Conservation (phyloP, 352 stramenopile genomes). For the Phytophthora colocasiae region DNA sequence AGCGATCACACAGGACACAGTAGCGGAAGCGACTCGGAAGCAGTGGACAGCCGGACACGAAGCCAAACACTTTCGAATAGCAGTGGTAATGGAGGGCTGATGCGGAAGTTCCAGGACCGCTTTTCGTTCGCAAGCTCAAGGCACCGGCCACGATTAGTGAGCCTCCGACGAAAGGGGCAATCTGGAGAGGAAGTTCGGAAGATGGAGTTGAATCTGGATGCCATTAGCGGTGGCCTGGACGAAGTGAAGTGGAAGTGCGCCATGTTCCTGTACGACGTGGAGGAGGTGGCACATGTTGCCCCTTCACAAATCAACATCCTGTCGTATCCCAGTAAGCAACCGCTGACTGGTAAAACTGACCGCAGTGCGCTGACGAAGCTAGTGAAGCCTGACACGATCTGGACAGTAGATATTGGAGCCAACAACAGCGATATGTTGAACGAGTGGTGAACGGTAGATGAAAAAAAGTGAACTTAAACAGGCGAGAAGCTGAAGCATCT, state of each 20-base stretch:
- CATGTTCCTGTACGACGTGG: slow-evolving; percentile 83
- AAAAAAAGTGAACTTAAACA: slow-evolving; percentile 3
- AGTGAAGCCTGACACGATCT: slow-evolving; percentile 78
- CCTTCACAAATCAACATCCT: slow-evolving; percentile 85
- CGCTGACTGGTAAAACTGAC: slow-evolving; percentile 69
- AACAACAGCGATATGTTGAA: slow-evolving; percentile 72
- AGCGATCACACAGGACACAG: slow-evolving; percentile 51
- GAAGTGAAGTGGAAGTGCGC: slow-evolving; percentile 90
- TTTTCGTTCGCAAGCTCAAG: slow-evolving; percentile 72
- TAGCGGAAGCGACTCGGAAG: slow-evolving; percentile 56
- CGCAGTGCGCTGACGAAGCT: slow-evolving; percentile 76
- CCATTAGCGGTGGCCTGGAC: slow-evolving; percentile 83
- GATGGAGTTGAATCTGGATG: slow-evolving; percentile 85
- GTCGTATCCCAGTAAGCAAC: slow-evolving; percentile 73
- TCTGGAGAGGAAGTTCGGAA: slow-evolving; percentile 73
- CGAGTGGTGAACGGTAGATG: slow-evolving; percentile 48
- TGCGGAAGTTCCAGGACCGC: slow-evolving; percentile 83
- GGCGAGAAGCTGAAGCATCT: neutral
- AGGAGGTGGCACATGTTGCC: slow-evolving; percentile 80
- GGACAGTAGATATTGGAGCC: slow-evolving; percentile 85
- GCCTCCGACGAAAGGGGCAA: slow-evolving; percentile 71
- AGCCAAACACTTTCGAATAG: slow-evolving; percentile 28
- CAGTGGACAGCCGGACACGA: slow-evolving; percentile 24
- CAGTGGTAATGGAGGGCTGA: slow-evolving; percentile 56
- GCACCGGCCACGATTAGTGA: slow-evolving; percentile 57